phyloP scores from a whole-genome alignment of 2,329 filamentous ascomycete species.

The Aspergillus nomiae region DNA sequence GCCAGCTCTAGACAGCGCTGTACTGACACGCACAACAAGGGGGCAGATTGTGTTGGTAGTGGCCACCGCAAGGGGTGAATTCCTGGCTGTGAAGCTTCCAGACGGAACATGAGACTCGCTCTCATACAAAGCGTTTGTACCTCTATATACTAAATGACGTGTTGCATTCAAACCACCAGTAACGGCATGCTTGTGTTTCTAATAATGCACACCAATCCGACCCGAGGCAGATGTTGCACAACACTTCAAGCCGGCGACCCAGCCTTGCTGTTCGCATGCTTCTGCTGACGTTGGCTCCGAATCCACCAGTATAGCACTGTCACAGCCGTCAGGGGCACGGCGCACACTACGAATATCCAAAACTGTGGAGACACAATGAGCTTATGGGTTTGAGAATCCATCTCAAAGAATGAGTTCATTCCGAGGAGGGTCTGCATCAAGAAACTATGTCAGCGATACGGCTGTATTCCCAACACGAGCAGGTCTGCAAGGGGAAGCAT shows the following conservation, averaged over 20 bases:
- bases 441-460: background rate
- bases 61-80: background rate
- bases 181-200: background rate
- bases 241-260: background rate
- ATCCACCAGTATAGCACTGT: slow-evolving; percentile 33
- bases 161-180: background rate
- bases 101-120: background rate
- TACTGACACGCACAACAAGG: background rate
- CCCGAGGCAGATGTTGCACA: background rate
- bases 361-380: slow-evolving; percentile 39
- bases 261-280: background rate
- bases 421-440: slow-evolving; percentile 40
- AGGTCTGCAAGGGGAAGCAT: background rate
- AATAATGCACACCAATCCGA: background rate
- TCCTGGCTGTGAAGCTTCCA: slow-evolving; percentile 1
- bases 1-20: background rate
- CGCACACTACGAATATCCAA: slow-evolving; percentile 42
- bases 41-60: background rate
- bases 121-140: background rate
- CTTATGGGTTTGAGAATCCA: slow-evolving; percentile 29
- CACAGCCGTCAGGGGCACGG: slow-evolving; percentile 31
- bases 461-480: background rate
- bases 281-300: slow-evolving; percentile 7
- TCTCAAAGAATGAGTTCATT: slow-evolving; percentile 44
- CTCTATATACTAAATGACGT: background rate